These are phyloP conservation scores for Aspergillus egyptiacus DNA, from an alignment of 495 filamentous ascomycete species.

Conservation along the genomic window DNA sequence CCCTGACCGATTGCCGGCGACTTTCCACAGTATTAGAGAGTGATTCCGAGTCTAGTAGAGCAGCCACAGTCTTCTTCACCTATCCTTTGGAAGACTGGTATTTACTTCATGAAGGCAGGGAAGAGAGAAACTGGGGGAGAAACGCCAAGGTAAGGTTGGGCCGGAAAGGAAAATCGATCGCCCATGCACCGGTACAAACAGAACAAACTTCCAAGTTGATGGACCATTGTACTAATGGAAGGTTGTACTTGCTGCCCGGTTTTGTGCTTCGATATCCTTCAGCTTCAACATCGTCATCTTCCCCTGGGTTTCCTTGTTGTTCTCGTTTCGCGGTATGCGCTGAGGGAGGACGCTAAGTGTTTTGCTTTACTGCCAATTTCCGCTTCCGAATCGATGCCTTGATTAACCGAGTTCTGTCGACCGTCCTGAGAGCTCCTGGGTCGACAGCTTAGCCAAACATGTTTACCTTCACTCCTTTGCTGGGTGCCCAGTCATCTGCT, in stretches of 20 bases:
- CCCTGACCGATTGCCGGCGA: no score
- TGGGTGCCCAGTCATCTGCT: conserved; percentile 75
- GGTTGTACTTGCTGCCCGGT: no score
- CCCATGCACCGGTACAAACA: not conserved
- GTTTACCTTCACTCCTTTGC: conserved; percentile 92
- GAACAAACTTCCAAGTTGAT: not conserved
- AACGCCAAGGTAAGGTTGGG: no score
- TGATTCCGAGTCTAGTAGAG: no score
- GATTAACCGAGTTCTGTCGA: not conserved
- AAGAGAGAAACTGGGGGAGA: no score
- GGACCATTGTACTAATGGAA: not conserved
- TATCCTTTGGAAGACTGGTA: no score
- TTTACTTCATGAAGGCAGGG: no score
- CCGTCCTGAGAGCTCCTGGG: conserved; percentile 10
- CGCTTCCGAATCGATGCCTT: conserved; percentile 9
- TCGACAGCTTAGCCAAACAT: conserved; percentile 43
- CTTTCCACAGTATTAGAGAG: no score
- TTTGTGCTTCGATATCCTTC: not conserved
- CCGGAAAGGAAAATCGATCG: no score
- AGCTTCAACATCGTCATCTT: not conserved
- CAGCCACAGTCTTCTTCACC: no score
- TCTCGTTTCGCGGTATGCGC: not conserved
- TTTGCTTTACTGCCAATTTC: not conserved
- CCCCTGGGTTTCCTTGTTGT: not conserved
- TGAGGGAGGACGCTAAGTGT: not conserved